Base-by-base conservation (phyloP, 2,329 filamentous ascomycete species). In the Aspergillus melleus region DNA sequence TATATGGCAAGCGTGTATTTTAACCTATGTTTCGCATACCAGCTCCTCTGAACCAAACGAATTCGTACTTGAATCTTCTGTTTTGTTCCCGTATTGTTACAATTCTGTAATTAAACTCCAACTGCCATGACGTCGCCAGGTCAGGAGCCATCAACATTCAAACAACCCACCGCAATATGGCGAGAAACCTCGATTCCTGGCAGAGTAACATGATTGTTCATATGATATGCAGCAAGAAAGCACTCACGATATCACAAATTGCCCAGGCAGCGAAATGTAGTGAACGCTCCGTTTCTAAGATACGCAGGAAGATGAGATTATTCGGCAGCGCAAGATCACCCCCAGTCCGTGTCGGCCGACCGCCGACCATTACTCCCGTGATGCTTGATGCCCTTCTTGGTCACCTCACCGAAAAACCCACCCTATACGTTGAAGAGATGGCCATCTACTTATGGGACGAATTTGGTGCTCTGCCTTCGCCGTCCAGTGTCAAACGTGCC, bases 41-140 rank as follows among this genome's bases (percentile, higher is more conserved):
- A 52, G 49, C 14, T 52, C 16, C 26, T n/a, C 49, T 52, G 22
- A 24, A 52, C 49, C 12, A 52, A 52, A 52, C 49, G 49, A 32
- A 11, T 30, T 14, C 12, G 49, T 51, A 51, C 49, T 51, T 51
- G 49, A 51, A 20, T 51, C 49, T 24, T 24, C 49, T 51, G 49
- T 51, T 24, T 51, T 12, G 49, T 26, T 26, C 49, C 49, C 10
- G 39, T 54, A 54, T 46, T 44, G 36, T 54, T 54, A 44, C 39
- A 54, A 46, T 26, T 46, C 36, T 46, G 46, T 26, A 54, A 54
- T 42, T 24, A 54, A 54, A 46, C n/a, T n/a, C n/a, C n/a, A n/a
- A n/a, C n/a, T n/a, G n/a, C n/a, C n/a, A n/a, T n/a, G n/a, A n/a
- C n/a, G n/a, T n/a, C n/a, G n/a, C n/a, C n/a, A n/a, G n/a, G n/a